These are phyloP conservation scores for Ceratobasidium papillatum DNA, from an alignment of 1,284 basidiomycete genomes.

Conservation along the genomic window DNA sequence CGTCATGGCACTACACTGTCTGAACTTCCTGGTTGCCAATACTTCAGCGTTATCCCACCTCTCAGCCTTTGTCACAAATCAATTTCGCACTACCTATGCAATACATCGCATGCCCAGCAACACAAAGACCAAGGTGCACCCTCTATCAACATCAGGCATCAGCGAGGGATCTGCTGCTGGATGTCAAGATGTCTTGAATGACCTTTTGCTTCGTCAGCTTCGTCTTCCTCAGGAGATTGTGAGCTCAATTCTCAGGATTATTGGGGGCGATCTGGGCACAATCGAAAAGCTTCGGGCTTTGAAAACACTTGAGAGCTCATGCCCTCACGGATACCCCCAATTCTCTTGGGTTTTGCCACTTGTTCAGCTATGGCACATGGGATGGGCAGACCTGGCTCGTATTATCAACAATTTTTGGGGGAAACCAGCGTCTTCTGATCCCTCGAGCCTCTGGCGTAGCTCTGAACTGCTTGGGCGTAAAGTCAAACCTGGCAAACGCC, in stretches of 20 bases:
- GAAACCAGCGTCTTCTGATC: neutral
- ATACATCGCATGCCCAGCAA: neutral
- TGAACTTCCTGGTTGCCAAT: neutral
- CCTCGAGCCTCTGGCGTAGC: neutral
- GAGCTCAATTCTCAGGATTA: constrained; percentile 25
- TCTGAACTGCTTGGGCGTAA: neutral
- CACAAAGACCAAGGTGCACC: neutral
- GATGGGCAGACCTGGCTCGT: constrained; percentile 52
- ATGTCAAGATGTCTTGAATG: neutral
- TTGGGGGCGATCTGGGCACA: constrained; percentile 44
- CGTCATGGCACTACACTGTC: neutral
- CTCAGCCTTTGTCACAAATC: neutral
- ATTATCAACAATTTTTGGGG: constrained; percentile 50
- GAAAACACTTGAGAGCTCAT: constrained; percentile 23
- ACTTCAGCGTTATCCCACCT: neutral
- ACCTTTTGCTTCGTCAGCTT: constrained; percentile 29
- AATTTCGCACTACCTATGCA: neutral
- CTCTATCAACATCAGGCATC: neutral
- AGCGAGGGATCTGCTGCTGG: constrained; percentile 5
- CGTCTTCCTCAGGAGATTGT: constrained; percentile 36
- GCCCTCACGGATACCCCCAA: constrained; percentile 41
- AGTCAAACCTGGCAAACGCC: neutral
- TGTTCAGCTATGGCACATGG: constrained; percentile 52
- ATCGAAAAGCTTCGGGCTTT: constrained; percentile 44
- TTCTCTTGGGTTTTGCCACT: constrained; percentile 50